These are phyloP conservation scores for Anthracocystis walkeri DNA, from an alignment of 1,284 basidiomycete species.

Conservation along the genomic window DNA sequence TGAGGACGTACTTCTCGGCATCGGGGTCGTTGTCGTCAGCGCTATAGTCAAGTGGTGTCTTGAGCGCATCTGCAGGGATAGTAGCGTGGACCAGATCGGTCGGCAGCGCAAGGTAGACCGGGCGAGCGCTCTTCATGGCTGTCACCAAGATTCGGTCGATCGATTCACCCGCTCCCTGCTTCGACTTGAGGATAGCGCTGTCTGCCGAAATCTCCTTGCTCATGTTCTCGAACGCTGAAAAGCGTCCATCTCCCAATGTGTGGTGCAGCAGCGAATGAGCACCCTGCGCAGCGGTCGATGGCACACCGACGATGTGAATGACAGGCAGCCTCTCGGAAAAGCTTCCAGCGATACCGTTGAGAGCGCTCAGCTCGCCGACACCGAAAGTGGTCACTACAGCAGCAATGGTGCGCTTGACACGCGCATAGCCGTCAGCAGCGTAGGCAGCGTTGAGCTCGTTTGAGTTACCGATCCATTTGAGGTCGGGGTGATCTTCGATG, in stretches of 20 bases:
- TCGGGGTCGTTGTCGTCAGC: conserved; percentile 73
- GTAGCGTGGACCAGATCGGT: conserved; percentile 82
- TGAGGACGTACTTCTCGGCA: conserved; percentile 79
- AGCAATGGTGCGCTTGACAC: conserved; percentile 71
- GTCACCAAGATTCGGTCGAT: conserved; percentile 84
- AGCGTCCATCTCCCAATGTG: conserved; percentile 68
- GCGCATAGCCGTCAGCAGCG: conserved; percentile 93
- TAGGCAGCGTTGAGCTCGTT: conserved; percentile 79
- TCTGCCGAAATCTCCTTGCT: conserved; percentile 81
- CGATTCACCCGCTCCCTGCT: conserved; percentile 72
- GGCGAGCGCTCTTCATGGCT: conserved; percentile 80
- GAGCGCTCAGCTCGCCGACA: conserved; percentile 80
- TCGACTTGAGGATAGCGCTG: conserved; percentile 72
- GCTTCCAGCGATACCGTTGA: conserved; percentile 71
- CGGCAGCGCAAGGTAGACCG: conserved; percentile 88
- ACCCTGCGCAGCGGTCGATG: conserved; percentile 80
- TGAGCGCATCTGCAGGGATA: conserved; percentile 78
- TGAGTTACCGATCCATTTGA: conserved; percentile 81
- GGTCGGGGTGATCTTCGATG: conserved; percentile 81
- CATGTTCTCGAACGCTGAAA: conserved; percentile 83
- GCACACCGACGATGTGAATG: conserved; percentile 89
- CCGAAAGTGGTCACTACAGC: conserved; percentile 77
- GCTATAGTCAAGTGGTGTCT: conserved; percentile 71
- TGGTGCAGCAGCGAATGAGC: conserved; percentile 70
- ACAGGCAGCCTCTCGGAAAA: conserved; percentile 89